These are phyloP conservation scores for Suillus subluteus DNA, from an alignment of 768 basidiomycete species.

Conservation along the genomic window DNA sequence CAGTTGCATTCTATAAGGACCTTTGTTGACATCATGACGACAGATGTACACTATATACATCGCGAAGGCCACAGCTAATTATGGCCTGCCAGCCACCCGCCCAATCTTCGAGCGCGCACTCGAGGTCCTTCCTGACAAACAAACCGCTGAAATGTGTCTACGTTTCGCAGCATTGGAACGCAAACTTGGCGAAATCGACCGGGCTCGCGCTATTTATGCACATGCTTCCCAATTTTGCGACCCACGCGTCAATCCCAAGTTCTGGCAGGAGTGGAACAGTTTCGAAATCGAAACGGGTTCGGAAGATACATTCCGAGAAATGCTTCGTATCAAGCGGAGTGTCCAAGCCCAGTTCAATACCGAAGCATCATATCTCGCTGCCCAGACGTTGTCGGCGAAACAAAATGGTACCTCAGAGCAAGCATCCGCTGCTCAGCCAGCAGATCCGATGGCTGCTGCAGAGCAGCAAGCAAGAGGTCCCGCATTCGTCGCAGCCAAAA, in stretches of 20 bases:
- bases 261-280: conserved; percentile 96
- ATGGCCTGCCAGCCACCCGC: conserved; percentile 93
- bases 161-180: conserved; percentile 95
- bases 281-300: conserved; percentile 99
- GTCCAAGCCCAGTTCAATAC: conserved; percentile 99
- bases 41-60: conserved; percentile 98
- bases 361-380: conserved; percentile 90
- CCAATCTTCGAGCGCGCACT: conserved; percentile 96
- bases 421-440: conserved; percentile 41
- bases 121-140: conserved; percentile 88
- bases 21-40: conserved; percentile 12
- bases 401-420: conserved; percentile 53
- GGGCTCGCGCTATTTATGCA: conserved; percentile 94
- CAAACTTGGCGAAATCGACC: conserved; percentile 98
- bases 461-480: conserved; percentile 71
- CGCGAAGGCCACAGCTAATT: conserved; percentile 94
- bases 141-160: conserved; percentile 97
- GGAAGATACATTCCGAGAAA: conserved; percentile 97
- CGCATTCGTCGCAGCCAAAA: conserved; percentile 79
- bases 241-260: conserved; percentile 86
- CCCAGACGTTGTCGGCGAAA: conserved; percentile 79
- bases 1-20: background rate
- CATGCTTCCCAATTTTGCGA: conserved; percentile 99
- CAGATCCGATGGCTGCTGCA: conserved; percentile 88
- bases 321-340: conserved; percentile 94